These are phyloP conservation scores for Phytophthora tubulina DNA, from an alignment of 352 stramenopile genomes.

Conservation along the genomic window DNA sequence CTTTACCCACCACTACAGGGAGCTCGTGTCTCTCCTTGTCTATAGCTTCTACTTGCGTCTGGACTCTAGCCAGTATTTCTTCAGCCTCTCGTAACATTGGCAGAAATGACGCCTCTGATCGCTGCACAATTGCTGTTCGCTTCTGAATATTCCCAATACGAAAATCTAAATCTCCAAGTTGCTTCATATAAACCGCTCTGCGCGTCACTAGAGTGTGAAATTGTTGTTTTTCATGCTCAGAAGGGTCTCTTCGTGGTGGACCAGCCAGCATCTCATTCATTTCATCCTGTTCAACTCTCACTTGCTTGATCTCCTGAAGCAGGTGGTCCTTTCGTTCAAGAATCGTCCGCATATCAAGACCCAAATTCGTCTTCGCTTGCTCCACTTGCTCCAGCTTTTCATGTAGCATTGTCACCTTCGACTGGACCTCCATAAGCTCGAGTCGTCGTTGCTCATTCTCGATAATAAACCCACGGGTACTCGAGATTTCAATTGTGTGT, in stretches of 20 bases:
- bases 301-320: conserved; percentile 60
- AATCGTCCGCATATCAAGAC: conserved; percentile 57
- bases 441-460: conserved; percentile 64
- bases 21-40: conserved; percentile 51
- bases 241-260: conserved; percentile 70
- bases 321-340: conserved; percentile 58
- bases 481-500: conserved; percentile 58
- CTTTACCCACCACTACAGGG: conserved; percentile 66
- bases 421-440: conserved; percentile 65
- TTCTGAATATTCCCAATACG: conserved; percentile 61
- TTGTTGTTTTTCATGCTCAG: conserved; percentile 65
- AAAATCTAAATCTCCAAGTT: conserved; percentile 56
- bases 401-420: conserved; percentile 52
- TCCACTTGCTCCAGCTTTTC: conserved; percentile 67
- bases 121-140: conserved; percentile 47
- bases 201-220: conserved; percentile 67
- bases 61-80: conserved; percentile 31
- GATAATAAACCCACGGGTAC: conserved; percentile 46
- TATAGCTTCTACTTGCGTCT: conserved; percentile 40
- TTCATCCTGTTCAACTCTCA: conserved; percentile 59
- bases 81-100: conserved; percentile 47
- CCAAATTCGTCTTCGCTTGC: conserved; percentile 49
- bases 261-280: conserved; percentile 58
- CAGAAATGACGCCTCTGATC: conserved; percentile 54
- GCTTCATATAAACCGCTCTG: conserved; percentile 53